Evolutionary conservation across 805 yeast genomes (phyloP), one percentile per base, ranked within the genome.

Genomic region (Candida ovalis): DNA sequence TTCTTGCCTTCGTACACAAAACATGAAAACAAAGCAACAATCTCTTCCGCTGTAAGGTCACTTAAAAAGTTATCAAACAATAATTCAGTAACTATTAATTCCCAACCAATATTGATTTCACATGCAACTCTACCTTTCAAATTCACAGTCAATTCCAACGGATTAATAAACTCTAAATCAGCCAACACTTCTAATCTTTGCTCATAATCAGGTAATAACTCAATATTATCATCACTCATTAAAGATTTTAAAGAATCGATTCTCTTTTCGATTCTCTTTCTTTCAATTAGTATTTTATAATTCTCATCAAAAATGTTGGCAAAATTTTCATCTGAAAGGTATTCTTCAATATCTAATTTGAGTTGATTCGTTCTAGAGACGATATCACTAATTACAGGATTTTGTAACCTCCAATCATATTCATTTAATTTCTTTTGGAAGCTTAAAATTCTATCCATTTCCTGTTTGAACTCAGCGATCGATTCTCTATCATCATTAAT

Each of bases 101-200:
- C 99, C 80, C 91, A 89, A 0, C 98, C 98, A 23, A 89, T 78
- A 63, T 87, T 88, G 49, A 88, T 77, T 59, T 94, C 99, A 70
- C 96, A 94, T 0, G 95, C 96, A 42, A 88, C 96, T 52, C 97
- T 74, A 30, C 98, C 98, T 69, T 91, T 91, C 55, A 94, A 60
- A 38, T 81, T 82, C 19, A 88, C 94, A 49, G 88, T 91, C 56
- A 86, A 77, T 45, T 63, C 60, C 42, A 80, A 76, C 5, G 73
- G 73, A 60, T 92, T 96, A 38, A 94, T 82, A 62, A 86, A 94
- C 13, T 80, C 88, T n/a, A 90, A 72, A n/a, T 78, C 79, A 58
- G 81, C 77, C 48, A 94, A 72, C 3, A 94, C 96, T 36, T 76
- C 77, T 36, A 94, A 70, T 57, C 99, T 79, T 65, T 88, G 96